A percentile compares a stretch with the other conserved stretches of the same genome.
These are phyloP conservation scores for Ophiostoma himal-ulmi DNA, from an alignment of 2,329 filamentous ascomycete species.

Conservation along the genomic window DNA sequence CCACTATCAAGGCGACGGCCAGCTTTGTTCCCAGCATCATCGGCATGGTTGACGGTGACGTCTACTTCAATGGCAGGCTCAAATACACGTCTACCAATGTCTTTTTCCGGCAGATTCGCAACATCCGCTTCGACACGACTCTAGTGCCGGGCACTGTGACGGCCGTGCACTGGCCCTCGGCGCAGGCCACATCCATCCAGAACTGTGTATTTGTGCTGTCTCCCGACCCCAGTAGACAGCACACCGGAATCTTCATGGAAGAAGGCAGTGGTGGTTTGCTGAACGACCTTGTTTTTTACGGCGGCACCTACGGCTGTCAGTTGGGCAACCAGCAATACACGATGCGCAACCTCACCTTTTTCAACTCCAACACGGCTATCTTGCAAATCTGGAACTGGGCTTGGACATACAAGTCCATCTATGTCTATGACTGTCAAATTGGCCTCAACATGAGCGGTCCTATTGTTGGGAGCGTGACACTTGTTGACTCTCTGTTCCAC, in stretches of 20 bases:
- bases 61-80: slow-evolving; percentile 38
- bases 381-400: slow-evolving; percentile 72
- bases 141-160: slow-evolving; percentile 28
- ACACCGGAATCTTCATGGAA: slow-evolving; percentile 57
- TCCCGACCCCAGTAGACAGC: slow-evolving; percentile 40
- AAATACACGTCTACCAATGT: slow-evolving; percentile 53
- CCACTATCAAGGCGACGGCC: slow-evolving; percentile 32
- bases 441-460: slow-evolving; percentile 65
- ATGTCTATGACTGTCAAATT: slow-evolving; percentile 56
- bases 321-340: slow-evolving; percentile 67
- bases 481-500: slow-evolving; percentile 67
- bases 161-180: slow-evolving; percentile 59
- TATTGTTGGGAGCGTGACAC: slow-evolving; percentile 66
- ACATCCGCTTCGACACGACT: slow-evolving; percentile 28
- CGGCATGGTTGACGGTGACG: slow-evolving; percentile 45
- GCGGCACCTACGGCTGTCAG: slow-evolving; percentile 54
- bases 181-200: slow-evolving; percentile 56
- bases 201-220: slow-evolving; percentile 54
- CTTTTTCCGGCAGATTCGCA: slow-evolving; percentile 33
- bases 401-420: slow-evolving; percentile 64
- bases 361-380: slow-evolving; percentile 59
- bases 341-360: slow-evolving; percentile 62
- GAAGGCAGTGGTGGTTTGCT: slow-evolving; percentile 62
- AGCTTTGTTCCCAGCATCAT: slow-evolving; percentile 40
- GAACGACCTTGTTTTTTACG: slow-evolving; percentile 64